Evolutionary conservation across 768 basidiomycete genomes (phyloP).

Genomic region (Tephrocybe rancida): DNA sequence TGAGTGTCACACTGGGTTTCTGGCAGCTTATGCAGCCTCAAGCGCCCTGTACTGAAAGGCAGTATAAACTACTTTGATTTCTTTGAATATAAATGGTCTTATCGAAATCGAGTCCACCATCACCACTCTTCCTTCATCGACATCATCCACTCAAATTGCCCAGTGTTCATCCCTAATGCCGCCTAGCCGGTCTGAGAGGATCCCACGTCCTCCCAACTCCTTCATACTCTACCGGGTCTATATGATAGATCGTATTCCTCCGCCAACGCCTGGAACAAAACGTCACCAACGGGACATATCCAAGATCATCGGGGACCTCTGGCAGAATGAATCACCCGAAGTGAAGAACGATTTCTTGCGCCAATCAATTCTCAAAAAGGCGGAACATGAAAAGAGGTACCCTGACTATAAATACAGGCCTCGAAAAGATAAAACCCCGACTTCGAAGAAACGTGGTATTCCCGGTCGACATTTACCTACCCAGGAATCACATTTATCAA

Average conservation of each 20-base stretch:
- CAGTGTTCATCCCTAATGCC: too few species aligned
- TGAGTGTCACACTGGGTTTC: too few species aligned
- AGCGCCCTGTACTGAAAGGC: too few species aligned
- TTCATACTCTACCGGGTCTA: constrained; percentile 7
- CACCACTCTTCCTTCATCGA: too few species aligned
- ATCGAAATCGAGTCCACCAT: too few species aligned
- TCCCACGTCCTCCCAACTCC: constrained; percentile 4
- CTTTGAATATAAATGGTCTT: too few species aligned
- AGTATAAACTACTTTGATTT: too few species aligned
- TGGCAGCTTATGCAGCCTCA: too few species aligned
- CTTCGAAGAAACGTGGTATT: too few species aligned
- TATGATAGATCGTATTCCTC: neutral
- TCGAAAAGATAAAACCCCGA: neutral
- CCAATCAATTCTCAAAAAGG: neutral
- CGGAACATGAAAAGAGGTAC: neutral
- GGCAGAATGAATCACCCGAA: neutral
- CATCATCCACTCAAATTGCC: too few species aligned
- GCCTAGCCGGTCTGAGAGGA: neutral
- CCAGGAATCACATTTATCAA: too few species aligned
- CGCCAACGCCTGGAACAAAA: neutral
- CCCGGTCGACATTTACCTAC: too few species aligned
- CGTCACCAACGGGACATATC: neutral
- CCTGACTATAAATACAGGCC: neutral
- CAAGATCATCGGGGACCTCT: neutral
- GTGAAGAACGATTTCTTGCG: neutral